phyloP scores from a whole-genome alignment of 2,329 filamentous ascomycete genomes.

The Gnomoniopsis smithogilvyi region DNA sequence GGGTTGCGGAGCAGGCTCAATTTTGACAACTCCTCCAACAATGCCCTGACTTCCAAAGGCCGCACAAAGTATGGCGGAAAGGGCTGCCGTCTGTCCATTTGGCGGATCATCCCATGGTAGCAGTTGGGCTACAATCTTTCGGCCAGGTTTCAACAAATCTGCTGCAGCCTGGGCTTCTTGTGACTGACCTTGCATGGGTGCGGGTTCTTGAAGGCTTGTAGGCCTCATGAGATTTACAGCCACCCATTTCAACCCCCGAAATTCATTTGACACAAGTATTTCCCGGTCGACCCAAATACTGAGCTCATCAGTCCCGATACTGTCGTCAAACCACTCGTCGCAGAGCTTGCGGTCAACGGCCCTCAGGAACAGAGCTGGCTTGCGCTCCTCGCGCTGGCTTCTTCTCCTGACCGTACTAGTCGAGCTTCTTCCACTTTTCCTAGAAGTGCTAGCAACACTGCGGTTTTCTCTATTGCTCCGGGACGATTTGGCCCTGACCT shows the following conservation, averaged over 20 bases:
- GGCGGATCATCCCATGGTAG: conserved; percentile 83
- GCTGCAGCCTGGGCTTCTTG: conserved; percentile 62
- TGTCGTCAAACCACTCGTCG: conserved; percentile 75
- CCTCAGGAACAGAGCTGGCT: conserved; percentile 71
- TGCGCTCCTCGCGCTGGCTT: conserved; percentile 60
- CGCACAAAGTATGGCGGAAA: conserved; percentile 75
- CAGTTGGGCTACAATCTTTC: conserved; percentile 73
- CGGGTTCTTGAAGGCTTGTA: conserved; percentile 67
- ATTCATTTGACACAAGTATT: conserved; percentile 64
- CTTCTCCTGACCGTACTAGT: conserved; percentile 62
- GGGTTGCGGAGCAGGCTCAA: conserved; percentile 76
- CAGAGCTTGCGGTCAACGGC: conserved; percentile 70
- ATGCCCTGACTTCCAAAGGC: conserved; percentile 69
- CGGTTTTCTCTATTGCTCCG: conserved; percentile 69
- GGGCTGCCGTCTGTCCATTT: conserved; percentile 72
- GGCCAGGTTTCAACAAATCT: conserved; percentile 49
- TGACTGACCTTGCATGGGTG: conserved; percentile 66
- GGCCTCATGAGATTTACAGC: conserved; percentile 85
- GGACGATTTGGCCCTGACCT: conserved; percentile 70
- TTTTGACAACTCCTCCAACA: conserved; percentile 81
- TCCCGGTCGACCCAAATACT: conserved; percentile 85
- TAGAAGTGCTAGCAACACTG: conserved; percentile 76
- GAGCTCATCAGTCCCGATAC: conserved; percentile 54
- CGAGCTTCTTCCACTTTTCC: conserved; percentile 72
- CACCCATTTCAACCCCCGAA: conserved; percentile 75